Base-by-base conservation (phyloP, 1,139 yeast genomes). In the Tardiomyces depauwii region DNA sequence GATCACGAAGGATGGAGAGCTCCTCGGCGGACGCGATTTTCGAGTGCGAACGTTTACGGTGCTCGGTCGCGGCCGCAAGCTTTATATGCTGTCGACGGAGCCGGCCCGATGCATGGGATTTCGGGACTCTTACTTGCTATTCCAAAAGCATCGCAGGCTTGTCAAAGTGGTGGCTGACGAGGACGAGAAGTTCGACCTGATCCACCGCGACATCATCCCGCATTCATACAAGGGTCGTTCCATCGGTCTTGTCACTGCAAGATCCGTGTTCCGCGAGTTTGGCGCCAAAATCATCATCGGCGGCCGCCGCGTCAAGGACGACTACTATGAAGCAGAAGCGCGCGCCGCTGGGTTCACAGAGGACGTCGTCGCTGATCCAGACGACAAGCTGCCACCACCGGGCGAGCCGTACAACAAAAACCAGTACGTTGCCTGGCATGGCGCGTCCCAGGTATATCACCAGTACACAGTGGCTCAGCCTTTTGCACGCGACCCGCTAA, bases 101-200 rank as follows among this genome's bases (percentile, higher is more conserved):
- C 96, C 96, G 1, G 97, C 98, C 0, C 74, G 97, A 54, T 78
- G 89, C 57, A 88, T 89, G 55, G 97, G 97, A 2, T 88, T 88
- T 66, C 74, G 97, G 56, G 98, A 91, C 62, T 87, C 96, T 1
- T 89, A 91, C 58, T 72, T 88, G 47, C 72, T 91, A 51, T 91
- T 91, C 68, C 94, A 88, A 60, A 85, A 89, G 45, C 96, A 91
- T 65, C 70, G 74, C 47, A 67, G 73, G 43, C 70, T 91, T 46
- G 82, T 76, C 69, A 87, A 89, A 61, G 77, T 84, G 51, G 79
- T 84, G 16, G 73, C 91, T 42, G 74, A 78, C 23, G 85, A 85
- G 50, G 83, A 77, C 33, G 94, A 88, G 60, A 89, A 91, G 61
- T 77, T 76, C 67, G 91, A 85, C 56, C 70, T 93, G 56, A 87